A percentile compares a stretch with the other conserved stretches of the same genome.
These are phyloP conservation scores for Trichoderma hamatum DNA, from an alignment of 2,329 filamentous ascomycete genomes.

Conservation along the genomic window DNA sequence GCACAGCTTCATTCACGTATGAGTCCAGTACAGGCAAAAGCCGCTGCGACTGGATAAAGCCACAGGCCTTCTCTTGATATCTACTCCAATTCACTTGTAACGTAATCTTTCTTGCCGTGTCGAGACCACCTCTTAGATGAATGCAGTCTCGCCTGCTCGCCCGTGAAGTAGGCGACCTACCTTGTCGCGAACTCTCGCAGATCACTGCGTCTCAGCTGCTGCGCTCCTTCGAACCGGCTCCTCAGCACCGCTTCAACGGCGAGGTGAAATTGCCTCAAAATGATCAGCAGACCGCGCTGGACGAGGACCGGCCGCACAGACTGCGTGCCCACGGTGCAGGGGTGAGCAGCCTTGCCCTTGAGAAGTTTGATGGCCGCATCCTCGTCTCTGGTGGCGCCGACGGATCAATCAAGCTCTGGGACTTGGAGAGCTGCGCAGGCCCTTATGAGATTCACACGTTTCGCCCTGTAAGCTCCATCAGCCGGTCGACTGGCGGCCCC, in stretches of 20 bases:
- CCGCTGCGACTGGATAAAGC: neutral
- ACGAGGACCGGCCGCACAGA: constrained; percentile 39
- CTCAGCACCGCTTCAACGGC: constrained; percentile 71
- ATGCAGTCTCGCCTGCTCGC: constrained; percentile 79
- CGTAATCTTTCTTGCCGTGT: no score
- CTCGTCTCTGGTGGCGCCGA: constrained; percentile 85
- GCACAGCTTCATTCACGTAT: neutral
- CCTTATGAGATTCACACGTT: constrained; percentile 52
- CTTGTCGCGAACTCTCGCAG: constrained; percentile 65
- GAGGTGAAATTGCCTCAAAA: constrained; percentile 29
- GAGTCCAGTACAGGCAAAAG: neutral
- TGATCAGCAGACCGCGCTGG: constrained; percentile 30
- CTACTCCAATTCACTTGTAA: neutral
- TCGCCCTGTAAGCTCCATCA: constrained; percentile 56
- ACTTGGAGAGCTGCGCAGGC: constrained; percentile 67
- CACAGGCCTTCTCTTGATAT: neutral
- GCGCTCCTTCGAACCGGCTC: constrained; percentile 68
- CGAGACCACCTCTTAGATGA: constrained; percentile 36
- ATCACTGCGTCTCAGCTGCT: constrained; percentile 68
- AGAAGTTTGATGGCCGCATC: constrained; percentile 76
- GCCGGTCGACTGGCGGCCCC: constrained; percentile 44
- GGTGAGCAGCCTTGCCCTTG: constrained; percentile 77
- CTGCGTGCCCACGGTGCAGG: constrained; percentile 74
- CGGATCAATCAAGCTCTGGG: constrained; percentile 83
- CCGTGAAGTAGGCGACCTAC: constrained; percentile 70